These are phyloP conservation scores for Letharia lupina DNA, from an alignment of 495 filamentous ascomycete species.

Conservation along the genomic window DNA sequence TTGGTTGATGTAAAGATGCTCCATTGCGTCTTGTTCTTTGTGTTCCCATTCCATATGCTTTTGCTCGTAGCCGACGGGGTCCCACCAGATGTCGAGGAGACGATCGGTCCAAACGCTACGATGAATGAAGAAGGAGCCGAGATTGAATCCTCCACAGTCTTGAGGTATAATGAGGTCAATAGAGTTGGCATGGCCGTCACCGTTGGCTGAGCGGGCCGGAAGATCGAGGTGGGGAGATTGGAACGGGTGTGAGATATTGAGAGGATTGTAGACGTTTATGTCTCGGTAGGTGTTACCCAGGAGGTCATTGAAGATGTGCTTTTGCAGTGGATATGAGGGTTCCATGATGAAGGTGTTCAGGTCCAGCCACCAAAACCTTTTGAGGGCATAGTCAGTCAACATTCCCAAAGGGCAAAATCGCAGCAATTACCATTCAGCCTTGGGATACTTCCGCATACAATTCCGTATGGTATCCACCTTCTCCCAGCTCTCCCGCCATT, in stretches of 20 bases:
- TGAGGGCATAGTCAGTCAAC: neutral
- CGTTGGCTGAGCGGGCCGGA: conserved; percentile 57
- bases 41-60: conserved; percentile 99
- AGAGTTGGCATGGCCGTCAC: conserved; percentile 63
- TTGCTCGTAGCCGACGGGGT: conserved; percentile 95
- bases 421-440: conserved; percentile 79
- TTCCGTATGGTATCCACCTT: conserved; percentile 94
- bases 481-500: conserved; percentile 99
- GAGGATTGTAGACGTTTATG: conserved; percentile 90
- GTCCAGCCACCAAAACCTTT: conserved; percentile 98
- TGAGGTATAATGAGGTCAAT: conserved; percentile 86
- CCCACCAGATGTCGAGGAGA: conserved; percentile 96
- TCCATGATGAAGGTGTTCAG: conserved; percentile 99
- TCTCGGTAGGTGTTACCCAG: conserved; percentile 76
- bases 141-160: conserved; percentile 93
- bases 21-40: conserved; percentile 92
- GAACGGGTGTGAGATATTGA: conserved; percentile 84
- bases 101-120: conserved; percentile 85
- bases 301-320: conserved; percentile 80
- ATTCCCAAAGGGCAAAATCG: neutral
- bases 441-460: conserved; percentile 83
- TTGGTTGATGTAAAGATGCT: conserved; percentile 84
- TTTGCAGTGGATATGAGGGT: conserved; percentile 78
- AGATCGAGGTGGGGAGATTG: conserved; percentile 66
- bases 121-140: conserved; percentile 88